Evolutionary conservation across 2,329 filamentous ascomycete species (phyloP).

Genomic region (Aspergillus uvarum): DNA sequence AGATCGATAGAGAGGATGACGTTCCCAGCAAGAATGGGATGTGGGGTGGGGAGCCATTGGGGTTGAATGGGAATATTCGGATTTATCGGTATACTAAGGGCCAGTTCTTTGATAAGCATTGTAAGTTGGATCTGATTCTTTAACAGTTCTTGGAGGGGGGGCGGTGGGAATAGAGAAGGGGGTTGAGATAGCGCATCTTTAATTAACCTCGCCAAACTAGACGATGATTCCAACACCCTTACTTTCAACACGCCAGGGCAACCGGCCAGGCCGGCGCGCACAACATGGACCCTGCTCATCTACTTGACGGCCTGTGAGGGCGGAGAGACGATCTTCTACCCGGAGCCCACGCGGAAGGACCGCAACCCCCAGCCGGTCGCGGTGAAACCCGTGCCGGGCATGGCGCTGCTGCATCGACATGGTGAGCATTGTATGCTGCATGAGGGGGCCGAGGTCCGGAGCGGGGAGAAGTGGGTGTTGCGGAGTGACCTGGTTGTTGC

Average conservation of each 20-base stretch:
- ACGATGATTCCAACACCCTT: conserved; percentile 82
- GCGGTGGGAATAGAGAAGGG: not conserved
- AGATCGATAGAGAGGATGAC: conserved; percentile 26
- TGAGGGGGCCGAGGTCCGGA: conserved; percentile 75
- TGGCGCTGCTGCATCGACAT: conserved; percentile 83
- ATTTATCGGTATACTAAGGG: conserved; percentile 83
- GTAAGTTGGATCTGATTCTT: conserved; percentile 52
- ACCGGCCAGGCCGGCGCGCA: conserved; percentile 57
- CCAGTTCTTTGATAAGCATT: conserved; percentile 91
- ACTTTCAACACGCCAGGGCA: conserved; percentile 52
- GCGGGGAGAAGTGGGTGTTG: conserved; percentile 89
- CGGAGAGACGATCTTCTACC: conserved; percentile 91
- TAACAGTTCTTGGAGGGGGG: not conserved
- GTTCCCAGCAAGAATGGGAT: conserved; percentile 27
- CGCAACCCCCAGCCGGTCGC: conserved; percentile 62
- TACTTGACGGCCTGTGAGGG: conserved; percentile 84
- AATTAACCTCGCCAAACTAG: conserved; percentile 45
- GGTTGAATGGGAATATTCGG: conserved; percentile 82
- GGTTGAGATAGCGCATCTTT: too few species aligned
- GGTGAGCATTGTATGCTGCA: conserved; percentile 87
- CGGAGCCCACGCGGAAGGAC: conserved; percentile 54
- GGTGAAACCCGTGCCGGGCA: conserved; percentile 76
- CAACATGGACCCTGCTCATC: conserved; percentile 87
- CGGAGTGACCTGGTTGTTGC: conserved; percentile 68
- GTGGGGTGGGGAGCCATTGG: conserved; percentile 82